Evolutionary conservation across 352 stramenopile species (phyloP).

Genomic region (Albugo candida): DNA sequence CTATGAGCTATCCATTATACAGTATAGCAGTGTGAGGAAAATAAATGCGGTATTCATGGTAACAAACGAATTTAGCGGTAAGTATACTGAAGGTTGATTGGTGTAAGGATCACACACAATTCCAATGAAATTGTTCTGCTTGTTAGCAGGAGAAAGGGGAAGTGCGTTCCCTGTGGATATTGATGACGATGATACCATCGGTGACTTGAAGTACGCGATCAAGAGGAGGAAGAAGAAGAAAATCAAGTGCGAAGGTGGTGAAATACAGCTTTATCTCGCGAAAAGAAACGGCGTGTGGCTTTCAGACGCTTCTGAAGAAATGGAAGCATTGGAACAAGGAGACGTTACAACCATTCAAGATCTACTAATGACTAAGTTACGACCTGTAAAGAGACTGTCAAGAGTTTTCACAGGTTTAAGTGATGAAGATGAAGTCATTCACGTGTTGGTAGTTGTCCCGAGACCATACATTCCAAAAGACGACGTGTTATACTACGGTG

Average conservation of each 20-base stretch:
- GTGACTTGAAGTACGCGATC: slow-evolving; percentile 4
- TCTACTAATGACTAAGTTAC: background rate
- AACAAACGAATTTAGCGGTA: too few species aligned
- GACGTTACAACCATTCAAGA: slow-evolving; percentile 1
- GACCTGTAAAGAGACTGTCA: background rate
- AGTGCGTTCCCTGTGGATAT: slow-evolving; percentile 5
- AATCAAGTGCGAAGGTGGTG: background rate
- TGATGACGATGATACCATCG: slow-evolving; percentile 2
- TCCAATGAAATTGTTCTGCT: background rate
- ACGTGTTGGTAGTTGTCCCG: slow-evolving; percentile 8
- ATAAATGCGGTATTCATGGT: too few species aligned
- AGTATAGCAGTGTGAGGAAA: too few species aligned
- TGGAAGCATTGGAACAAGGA: background rate
- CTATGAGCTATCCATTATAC: too few species aligned
- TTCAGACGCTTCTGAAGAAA: background rate
- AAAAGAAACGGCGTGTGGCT: background rate
- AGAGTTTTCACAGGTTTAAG: background rate
- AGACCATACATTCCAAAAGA: background rate
- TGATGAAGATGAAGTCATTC: slow-evolving; percentile 1
- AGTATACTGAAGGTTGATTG: too few species aligned
- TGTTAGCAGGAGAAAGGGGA: background rate
- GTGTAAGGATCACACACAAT: too few species aligned
- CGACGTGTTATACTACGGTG: slow-evolving; percentile 6
- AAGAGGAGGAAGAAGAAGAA: slow-evolving; percentile 1
- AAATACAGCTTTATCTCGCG: background rate